These are phyloP conservation scores for Blastocystis sp. DNA, from an alignment of 352 stramenopile species.

Conservation along the genomic window DNA sequence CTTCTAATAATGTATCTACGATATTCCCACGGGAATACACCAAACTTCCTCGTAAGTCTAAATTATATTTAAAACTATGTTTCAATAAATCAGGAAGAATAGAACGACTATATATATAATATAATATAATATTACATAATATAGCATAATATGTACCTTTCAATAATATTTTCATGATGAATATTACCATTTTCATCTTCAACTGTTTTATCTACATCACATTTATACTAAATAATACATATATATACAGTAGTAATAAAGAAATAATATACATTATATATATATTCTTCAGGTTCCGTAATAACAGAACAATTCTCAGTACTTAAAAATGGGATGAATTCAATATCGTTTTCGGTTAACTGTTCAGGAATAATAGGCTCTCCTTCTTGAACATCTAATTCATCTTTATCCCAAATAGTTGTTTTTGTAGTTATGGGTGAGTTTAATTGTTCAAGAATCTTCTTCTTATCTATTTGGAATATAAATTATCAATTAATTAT, in stretches of 20 bases:
- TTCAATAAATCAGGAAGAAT: too few relatives aligned
- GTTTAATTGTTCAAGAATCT: constrained; percentile 5
- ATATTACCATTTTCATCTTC: constrained; percentile 20
- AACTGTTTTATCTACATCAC: not conserved
- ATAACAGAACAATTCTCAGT: constrained; percentile 1
- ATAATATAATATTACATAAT: too few relatives aligned
- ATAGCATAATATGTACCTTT: too few relatives aligned
- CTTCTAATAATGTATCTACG: too few relatives aligned
- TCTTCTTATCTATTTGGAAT: not conserved
- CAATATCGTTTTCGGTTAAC: not conserved
- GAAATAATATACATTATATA: not conserved
- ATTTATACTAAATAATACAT: not conserved
- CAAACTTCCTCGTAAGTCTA: too few relatives aligned
- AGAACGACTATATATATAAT: too few relatives aligned
- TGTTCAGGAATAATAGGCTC: constrained; percentile 9
- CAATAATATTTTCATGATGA: constrained; percentile 24
- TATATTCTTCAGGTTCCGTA: not conserved
- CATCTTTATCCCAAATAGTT: constrained; percentile 25
- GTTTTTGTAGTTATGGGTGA: constrained; percentile 5
- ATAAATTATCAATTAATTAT: not conserved
- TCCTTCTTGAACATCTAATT: constrained; percentile 21
- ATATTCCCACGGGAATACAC: too few relatives aligned
- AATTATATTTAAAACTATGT: too few relatives aligned
- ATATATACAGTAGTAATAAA: not conserved
- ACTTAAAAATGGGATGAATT: not conserved